Evolutionary conservation across 768 basidiomycete genomes (phyloP).

Genomic region (Mycena leptocephala): DNA sequence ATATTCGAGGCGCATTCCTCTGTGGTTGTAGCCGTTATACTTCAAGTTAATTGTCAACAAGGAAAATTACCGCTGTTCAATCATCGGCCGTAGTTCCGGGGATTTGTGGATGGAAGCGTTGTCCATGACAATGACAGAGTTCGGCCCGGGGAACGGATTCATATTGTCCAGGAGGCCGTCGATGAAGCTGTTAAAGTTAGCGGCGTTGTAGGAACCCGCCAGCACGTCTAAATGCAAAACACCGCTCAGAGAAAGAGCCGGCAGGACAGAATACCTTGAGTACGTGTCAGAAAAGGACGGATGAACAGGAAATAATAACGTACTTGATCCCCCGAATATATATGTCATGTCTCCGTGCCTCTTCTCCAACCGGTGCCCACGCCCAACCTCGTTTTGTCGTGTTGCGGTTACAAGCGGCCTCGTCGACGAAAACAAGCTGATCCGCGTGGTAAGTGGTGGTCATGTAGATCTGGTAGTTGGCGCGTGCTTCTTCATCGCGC

Average conservation of each 20-base stretch:
- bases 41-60: neutral
- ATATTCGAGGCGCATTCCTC: slow-evolving; percentile 42
- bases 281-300: neutral
- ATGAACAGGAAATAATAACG: neutral
- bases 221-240: slow-evolving; percentile 43
- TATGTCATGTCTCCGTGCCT: slow-evolving; percentile 1
- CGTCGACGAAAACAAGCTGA: too few species aligned
- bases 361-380: neutral
- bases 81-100: slow-evolving; percentile 32
- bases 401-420: slow-evolving; percentile 26
- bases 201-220: slow-evolving; percentile 43
- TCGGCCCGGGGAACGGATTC: slow-evolving; percentile 46
- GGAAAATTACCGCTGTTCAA: slow-evolving; percentile 33
- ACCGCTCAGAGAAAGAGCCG: slow-evolving; percentile 45
- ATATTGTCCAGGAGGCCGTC: slow-evolving; percentile 44
- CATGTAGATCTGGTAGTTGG: slow-evolving; percentile 27
- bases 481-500: slow-evolving; percentile 29
- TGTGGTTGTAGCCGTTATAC: neutral
- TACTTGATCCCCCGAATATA: slow-evolving; percentile 21
- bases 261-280: slow-evolving; percentile 51
- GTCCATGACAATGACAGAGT: slow-evolving; percentile 31
- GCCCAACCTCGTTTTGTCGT: slow-evolving; percentile 2
- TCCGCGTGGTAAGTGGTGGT: slow-evolving; percentile 31
- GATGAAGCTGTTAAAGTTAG: slow-evolving; percentile 40
- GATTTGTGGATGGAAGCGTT: slow-evolving; percentile 53